Evolutionary conservation across 768 basidiomycete genomes (phyloP).

Genomic region (Sistotremastrum niveocremeum): DNA sequence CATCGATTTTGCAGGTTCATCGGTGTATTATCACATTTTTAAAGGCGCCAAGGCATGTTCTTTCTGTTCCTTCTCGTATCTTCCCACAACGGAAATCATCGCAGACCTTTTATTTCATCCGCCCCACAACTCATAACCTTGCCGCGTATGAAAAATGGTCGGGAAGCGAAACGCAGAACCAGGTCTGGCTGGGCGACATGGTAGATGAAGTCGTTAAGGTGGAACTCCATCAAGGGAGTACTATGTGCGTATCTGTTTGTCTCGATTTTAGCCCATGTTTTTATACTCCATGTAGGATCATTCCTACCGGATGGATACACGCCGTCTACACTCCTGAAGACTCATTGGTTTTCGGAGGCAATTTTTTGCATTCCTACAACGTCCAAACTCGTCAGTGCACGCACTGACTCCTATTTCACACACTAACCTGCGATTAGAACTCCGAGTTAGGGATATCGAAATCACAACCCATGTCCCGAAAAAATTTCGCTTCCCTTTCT

Average conservation of each 20-base stretch:
- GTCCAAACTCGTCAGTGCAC: slow-evolving; percentile 61
- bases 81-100: background rate
- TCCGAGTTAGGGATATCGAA: slow-evolving; percentile 84
- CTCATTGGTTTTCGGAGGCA: slow-evolving; percentile 92
- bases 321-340: slow-evolving; percentile 71
- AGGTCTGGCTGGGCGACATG: slow-evolving; percentile 85
- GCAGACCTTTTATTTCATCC: slow-evolving; percentile 93
- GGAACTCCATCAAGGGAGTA: slow-evolving; percentile 61
- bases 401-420: too few relatives aligned
- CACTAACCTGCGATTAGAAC: slow-evolving; percentile 34
- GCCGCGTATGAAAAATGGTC: slow-evolving; percentile 91
- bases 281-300: background rate
- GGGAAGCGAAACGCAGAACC: slow-evolving; percentile 78
- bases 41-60: slow-evolving; percentile 61
- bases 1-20: slow-evolving; percentile 93
- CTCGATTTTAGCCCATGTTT: slow-evolving; percentile 32
- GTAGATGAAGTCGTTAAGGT: slow-evolving; percentile 86
- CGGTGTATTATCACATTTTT: slow-evolving; percentile 94
- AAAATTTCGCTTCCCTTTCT: slow-evolving; percentile 79
- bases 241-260: slow-evolving; percentile 69
- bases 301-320: slow-evolving; percentile 15
- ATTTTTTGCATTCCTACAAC: slow-evolving; percentile 91
- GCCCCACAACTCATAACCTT: slow-evolving; percentile 75
- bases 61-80: background rate
- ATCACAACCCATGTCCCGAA: slow-evolving; percentile 86